Conservation (phyloP, 1,139 yeast genomes). For the Chernovozyma sophiae-reginae region DNA sequence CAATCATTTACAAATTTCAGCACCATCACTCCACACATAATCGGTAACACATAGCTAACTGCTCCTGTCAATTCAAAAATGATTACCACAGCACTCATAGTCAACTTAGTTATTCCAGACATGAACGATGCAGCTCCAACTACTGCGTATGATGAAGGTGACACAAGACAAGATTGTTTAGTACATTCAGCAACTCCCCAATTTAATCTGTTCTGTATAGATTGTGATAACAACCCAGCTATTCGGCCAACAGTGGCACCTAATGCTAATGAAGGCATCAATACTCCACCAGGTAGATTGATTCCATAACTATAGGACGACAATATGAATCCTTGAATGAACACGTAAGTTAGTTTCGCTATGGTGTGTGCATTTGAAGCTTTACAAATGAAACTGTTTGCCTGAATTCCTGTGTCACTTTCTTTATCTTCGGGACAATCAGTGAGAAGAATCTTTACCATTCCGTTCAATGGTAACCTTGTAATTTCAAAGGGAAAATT, state of each 20-base stretch:
- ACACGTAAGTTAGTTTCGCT: conserved; percentile 41
- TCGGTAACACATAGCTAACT: conserved; percentile 53
- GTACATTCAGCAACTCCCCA: conserved; percentile 47
- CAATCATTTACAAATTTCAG: conserved; percentile 49
- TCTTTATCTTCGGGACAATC: conserved; percentile 46
- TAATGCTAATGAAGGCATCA: conserved; percentile 67
- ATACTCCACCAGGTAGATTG: conserved; percentile 68
- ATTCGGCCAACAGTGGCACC: conserved; percentile 72
- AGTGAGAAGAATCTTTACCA: conserved; percentile 55
- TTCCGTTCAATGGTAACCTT: conserved; percentile 51
- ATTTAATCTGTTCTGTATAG: conserved; percentile 40
- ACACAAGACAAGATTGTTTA: conserved; percentile 47
- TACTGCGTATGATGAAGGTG: conserved; percentile 59
- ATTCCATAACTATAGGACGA: conserved; percentile 65
- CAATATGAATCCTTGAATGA: conserved; percentile 51
- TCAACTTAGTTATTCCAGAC: conserved; percentile 54
- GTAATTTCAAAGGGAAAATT: conserved; percentile 56
- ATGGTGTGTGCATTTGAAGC: conserved; percentile 21
- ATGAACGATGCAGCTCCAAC: conserved; percentile 59
- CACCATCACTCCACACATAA: conserved; percentile 55
- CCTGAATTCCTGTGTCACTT: conserved; percentile 18
- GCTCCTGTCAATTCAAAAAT: conserved; percentile 60
- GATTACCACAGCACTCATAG: conserved; percentile 54
- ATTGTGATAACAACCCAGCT: conserved; percentile 57
- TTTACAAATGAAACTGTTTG: conserved; percentile 33